Evolutionary conservation across 1,139 yeast species (phyloP), one percentile per base, ranked within the genome.

Genomic region (Yamadazyma siamensis): DNA sequence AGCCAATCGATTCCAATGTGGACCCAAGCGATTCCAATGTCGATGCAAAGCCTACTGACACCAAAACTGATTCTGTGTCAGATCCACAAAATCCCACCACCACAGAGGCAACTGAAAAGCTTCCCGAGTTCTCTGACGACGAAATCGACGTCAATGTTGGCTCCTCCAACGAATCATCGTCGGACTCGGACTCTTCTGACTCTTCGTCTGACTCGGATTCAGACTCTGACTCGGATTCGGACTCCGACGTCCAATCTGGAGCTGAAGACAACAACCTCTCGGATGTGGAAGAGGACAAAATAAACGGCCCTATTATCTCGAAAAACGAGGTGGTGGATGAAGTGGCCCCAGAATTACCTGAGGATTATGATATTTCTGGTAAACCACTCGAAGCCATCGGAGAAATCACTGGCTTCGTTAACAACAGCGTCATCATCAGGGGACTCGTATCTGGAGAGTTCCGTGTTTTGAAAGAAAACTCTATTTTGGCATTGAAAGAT

Each of bases 381-480:
- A 79, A 89, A 2, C 80, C 83, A 0, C 73, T 91, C 11, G 86
- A 85, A 43, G 71, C 67, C 21, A 69, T 89, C 12, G 98, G 98
- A 3, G 65, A 61, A n/a, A 64, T 91, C 6, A 67, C 73, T 8
- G 80, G 81, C 0, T 62, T 83, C 6, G 88, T 87, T 3, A 95
- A 85, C 26, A 71, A 69, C 33, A 80, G 84, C 33, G 71, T 86
- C 3, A 72, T 94, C 9, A 67, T 94, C 21, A 77, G 77, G 42
- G 94, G 95, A 0, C 59, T 63, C n/a, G 59, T 72, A 1, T 84
- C 96, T 1, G 97, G 95, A 3, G 96, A 91, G 47, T 84, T 80
- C 50, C 63, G 91, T 26, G 83, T 89, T 1, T 64, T 94, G 23
- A 84, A 81, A 41, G 96, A 88, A 35, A 83, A 81, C 16, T 81